Conservation (phyloP, 352 stramenopile species). For the Paralagenidium karlingii region DNA sequence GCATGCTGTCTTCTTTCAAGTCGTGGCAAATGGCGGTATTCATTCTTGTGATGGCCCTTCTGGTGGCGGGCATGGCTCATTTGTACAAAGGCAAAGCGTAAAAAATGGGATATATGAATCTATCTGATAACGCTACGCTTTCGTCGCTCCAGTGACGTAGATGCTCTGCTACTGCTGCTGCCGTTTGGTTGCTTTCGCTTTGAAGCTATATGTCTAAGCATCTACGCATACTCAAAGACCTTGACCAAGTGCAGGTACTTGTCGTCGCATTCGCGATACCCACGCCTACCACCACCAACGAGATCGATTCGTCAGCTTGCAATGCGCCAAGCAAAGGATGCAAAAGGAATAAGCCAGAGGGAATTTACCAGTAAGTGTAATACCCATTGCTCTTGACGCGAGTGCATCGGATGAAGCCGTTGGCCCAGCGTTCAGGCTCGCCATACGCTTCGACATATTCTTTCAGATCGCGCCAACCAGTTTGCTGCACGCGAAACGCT, state of each 20-base stretch:
- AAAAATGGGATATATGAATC: conserved; percentile 4
- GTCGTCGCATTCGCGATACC: conserved; percentile 63
- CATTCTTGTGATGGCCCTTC: conserved; percentile 15
- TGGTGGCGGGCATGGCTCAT: no score
- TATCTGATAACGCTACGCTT: no score
- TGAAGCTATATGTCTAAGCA: neutral
- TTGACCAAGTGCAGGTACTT: conserved; percentile 75
- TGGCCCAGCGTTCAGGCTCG: conserved; percentile 56
- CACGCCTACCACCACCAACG: conserved; percentile 13
- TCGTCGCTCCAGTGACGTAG: no score
- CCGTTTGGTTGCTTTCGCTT: no score
- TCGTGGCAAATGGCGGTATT: conserved; percentile 29
- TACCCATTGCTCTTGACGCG: conserved; percentile 73
- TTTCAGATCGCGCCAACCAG: conserved; percentile 60
- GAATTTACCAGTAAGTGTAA: conserved; percentile 62
- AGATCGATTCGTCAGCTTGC: no score
- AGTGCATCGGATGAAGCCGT: conserved; percentile 65
- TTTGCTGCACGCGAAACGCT: conserved; percentile 64
- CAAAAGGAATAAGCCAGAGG: neutral
- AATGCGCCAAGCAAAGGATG: neutral
- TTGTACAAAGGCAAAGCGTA: neutral
- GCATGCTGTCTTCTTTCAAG: no score
- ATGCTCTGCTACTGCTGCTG: no score
- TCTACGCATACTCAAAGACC: conserved; percentile 55
- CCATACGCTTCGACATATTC: conserved; percentile 74